Evolutionary conservation across 768 basidiomycete species (phyloP).

Genomic region (Tricholoma hemisulphureum): DNA sequence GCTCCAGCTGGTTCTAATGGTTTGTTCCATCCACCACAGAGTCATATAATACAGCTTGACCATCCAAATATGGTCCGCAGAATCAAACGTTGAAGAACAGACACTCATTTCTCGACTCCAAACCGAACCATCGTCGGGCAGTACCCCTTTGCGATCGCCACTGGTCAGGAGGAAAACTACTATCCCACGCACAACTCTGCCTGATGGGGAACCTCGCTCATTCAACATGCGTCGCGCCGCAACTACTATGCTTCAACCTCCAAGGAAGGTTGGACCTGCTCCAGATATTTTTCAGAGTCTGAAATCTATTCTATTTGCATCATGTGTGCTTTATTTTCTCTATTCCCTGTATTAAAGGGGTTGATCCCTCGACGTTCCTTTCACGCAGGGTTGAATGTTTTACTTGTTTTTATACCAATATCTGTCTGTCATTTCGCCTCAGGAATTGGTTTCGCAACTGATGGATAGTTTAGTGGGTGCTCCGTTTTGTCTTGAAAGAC

Average conservation of each 20-base stretch:
- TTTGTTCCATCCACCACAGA: not conserved
- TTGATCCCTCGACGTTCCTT: too few species aligned
- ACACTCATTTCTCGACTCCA: not conserved
- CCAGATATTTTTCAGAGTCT: slow-evolving; percentile 50
- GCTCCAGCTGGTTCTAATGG: not conserved
- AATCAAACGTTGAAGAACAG: not conserved
- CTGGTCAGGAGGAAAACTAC: not conserved
- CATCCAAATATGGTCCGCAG: not conserved
- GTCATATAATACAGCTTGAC: not conserved
- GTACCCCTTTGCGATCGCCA: not conserved
- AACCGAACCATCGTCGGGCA: not conserved
- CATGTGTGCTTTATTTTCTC: slow-evolving; percentile 43
- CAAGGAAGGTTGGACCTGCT: slow-evolving; percentile 38
- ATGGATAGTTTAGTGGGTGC: slow-evolving; percentile 57
- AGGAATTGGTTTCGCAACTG: not conserved
- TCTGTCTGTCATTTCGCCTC: slow-evolving; percentile 43
- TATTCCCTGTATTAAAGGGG: too few species aligned
- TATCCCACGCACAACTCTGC: not conserved
- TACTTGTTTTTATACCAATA: slow-evolving; percentile 69
- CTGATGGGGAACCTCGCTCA: not conserved
- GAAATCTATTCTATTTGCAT: slow-evolving; percentile 50
- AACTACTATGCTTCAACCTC: slow-evolving; percentile 35
- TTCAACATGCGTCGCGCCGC: slow-evolving; percentile 13
- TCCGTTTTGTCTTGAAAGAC: slow-evolving; percentile 55
- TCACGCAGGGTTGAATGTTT: slow-evolving; percentile 61